A percentile compares a stretch with the other conserved stretches of the same genome.
Evolutionary conservation across 2,329 filamentous ascomycete genomes (phyloP).

Genomic region (Colletotrichum sp.): DNA sequence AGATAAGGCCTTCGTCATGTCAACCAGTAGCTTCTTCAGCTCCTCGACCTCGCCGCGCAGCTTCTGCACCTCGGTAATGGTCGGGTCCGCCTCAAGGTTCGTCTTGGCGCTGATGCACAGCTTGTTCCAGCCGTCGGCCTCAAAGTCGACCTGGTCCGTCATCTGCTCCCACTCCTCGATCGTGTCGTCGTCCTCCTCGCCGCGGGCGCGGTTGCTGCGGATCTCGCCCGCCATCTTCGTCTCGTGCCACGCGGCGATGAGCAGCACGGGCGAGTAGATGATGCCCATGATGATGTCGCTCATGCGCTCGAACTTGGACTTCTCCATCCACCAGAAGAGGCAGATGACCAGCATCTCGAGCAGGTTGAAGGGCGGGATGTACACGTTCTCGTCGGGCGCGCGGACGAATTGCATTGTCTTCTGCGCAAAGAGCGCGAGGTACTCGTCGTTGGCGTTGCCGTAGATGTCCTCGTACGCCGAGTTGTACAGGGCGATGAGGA

Average conservation of each 20-base stretch:
- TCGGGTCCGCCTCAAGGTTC: slow-evolving; percentile 80
- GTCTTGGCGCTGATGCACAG: slow-evolving; percentile 77
- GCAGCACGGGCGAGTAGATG: slow-evolving; percentile 83
- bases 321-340: slow-evolving; percentile 91
- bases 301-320: slow-evolving; percentile 73
- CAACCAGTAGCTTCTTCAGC: slow-evolving; percentile 54
- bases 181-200: slow-evolving; percentile 89
- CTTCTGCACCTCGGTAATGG: slow-evolving; percentile 71
- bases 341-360: slow-evolving; percentile 84
- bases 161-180: slow-evolving; percentile 95
- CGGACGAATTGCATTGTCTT: slow-evolving; percentile 98
- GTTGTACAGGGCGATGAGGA: slow-evolving; percentile 97
- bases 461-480: slow-evolving; percentile 95
- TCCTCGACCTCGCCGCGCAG: slow-evolving; percentile 63
- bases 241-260: slow-evolving; percentile 79
- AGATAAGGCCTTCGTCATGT: slow-evolving; percentile 27
- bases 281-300: slow-evolving; percentile 90
- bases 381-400: slow-evolving; percentile 97
- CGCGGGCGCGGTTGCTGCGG: slow-evolving; percentile 73
- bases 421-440: slow-evolving; percentile 88
- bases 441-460: slow-evolving; percentile 92
- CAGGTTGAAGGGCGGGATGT: slow-evolving; percentile 94
- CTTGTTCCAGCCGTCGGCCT: slow-evolving; percentile 85
- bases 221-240: slow-evolving; percentile 70
- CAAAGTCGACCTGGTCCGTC: slow-evolving; percentile 73